Evolutionary conservation across 192 early-diverging fungal species (phyloP).

Genomic region (Umbelopsis isabellina): DNA sequence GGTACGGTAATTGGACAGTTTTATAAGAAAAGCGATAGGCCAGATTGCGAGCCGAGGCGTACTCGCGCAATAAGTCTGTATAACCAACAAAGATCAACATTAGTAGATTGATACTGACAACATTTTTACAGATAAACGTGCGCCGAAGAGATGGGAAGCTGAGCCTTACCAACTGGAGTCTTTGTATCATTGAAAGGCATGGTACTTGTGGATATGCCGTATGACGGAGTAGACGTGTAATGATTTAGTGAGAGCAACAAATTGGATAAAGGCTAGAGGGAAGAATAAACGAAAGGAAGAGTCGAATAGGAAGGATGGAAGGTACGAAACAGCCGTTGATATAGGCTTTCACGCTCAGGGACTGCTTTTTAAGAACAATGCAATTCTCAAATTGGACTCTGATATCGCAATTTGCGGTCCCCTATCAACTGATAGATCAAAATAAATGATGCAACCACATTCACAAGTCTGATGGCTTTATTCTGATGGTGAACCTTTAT

Average conservation of each 20-base stretch:
- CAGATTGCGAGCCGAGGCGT: slow-evolving; percentile 14
- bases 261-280: background rate
- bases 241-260: background rate
- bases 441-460: background rate
- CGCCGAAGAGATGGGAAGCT: too few species aligned
- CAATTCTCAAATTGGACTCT: background rate
- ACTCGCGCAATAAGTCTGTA: slow-evolving; percentile 19
- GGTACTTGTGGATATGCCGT: background rate
- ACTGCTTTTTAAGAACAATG: slow-evolving; percentile 12
- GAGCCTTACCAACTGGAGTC: slow-evolving; percentile 16
- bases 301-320: background rate
- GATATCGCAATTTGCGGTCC: background rate
- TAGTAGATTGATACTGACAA: background rate
- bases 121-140: background rate
- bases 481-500: too few species aligned
- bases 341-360: background rate
- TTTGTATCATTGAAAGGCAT: slow-evolving; percentile 19
- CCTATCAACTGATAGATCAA: slow-evolving; percentile 1
- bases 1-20: slow-evolving; percentile 9
- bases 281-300: background rate
- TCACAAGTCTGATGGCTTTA: too few species aligned
- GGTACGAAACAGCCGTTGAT: background rate
- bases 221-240: background rate
- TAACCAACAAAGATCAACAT: background rate
- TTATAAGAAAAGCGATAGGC: slow-evolving; percentile 7